A percentile compares a stretch with the other conserved stretches of the same genome.
Evolutionary conservation across 176 grass and related monocot genomes (phyloP).

Genomic region (barley (Hordeum vulgare)): DNA sequence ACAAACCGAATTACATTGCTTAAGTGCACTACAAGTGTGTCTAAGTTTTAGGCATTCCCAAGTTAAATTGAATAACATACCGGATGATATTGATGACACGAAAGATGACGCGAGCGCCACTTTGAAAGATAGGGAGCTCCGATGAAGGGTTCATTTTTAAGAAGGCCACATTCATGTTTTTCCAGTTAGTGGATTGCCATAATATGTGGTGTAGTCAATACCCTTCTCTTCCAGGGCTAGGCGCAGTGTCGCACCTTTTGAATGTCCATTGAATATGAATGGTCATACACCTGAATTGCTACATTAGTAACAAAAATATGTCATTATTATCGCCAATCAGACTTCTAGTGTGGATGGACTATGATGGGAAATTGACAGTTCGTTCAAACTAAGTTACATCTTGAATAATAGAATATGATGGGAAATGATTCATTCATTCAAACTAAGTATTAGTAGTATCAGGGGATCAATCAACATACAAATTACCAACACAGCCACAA

Average conservation of each 20-base stretch:
- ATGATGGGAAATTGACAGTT: no score
- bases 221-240: conserved; percentile 80
- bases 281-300: conserved; percentile 89
- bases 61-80: conserved; percentile 13
- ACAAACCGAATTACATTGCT: conserved; percentile 41
- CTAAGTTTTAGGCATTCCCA: background rate
- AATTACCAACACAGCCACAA: no score
- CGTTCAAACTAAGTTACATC: no score
- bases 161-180: conserved; percentile 69
- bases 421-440: no score
- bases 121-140: conserved; percentile 86
- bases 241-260: conserved; percentile 53
- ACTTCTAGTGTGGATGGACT: no score
- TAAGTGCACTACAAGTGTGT: conserved; percentile 47
- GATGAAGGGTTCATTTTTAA: conserved; percentile 70
- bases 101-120: conserved; percentile 67
- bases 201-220: conserved; percentile 81
- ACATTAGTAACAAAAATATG: conserved; percentile 1
- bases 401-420: no score
- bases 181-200: conserved; percentile 70
- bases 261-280: conserved; percentile 74
- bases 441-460: no score
- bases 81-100: conserved; percentile 49
- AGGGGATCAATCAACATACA: no score
- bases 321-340: background rate